Evolutionary conservation across 148 eudicot genomes (phyloP).

Genomic region (Talinum fruticosum): DNA sequence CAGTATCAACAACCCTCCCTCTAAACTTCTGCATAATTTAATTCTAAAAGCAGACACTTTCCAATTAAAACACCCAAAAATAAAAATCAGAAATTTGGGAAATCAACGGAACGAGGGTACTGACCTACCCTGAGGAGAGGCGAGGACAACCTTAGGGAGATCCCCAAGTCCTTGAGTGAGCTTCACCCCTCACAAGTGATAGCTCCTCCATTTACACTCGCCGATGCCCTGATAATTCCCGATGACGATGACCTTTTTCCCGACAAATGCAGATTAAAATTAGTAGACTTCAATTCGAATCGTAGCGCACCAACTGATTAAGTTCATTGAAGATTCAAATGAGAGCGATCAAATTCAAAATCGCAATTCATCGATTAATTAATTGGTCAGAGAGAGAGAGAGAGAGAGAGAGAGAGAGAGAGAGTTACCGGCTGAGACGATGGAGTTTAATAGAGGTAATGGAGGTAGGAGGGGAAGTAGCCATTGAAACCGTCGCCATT

Average conservation of each 20-base stretch:
- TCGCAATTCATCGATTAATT: not conserved
- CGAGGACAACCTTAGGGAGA: constrained; percentile 75
- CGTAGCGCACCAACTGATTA: not conserved
- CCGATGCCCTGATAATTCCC: constrained; percentile 21
- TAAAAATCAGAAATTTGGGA: not conserved
- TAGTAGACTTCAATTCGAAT: not conserved
- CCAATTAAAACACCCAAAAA: not conserved
- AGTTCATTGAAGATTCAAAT: not conserved
- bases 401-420: constrained; percentile 8
- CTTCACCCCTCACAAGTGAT: constrained; percentile 41
- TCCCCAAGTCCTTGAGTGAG: constrained; percentile 61
- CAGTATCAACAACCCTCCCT: not conserved
- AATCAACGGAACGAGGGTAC: constrained; percentile 3
- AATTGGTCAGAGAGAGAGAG: not conserved
- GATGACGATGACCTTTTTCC: not conserved
- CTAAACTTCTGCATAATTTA: not conserved
- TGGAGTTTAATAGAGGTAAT: constrained; percentile 31
- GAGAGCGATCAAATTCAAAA: not conserved
- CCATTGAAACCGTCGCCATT: constrained; percentile 32
- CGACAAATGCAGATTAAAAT: not conserved
- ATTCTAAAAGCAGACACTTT: not conserved
- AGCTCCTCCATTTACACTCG: constrained; percentile 38
- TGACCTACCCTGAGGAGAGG: constrained; percentile 75
- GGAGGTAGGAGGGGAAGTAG: constrained; percentile 23
- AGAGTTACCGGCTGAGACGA: constrained; percentile 40